Conservation (phyloP, 2,329 filamentous ascomycete species). For the Ophiocordyceps camponoti-rufipedis region DNA sequence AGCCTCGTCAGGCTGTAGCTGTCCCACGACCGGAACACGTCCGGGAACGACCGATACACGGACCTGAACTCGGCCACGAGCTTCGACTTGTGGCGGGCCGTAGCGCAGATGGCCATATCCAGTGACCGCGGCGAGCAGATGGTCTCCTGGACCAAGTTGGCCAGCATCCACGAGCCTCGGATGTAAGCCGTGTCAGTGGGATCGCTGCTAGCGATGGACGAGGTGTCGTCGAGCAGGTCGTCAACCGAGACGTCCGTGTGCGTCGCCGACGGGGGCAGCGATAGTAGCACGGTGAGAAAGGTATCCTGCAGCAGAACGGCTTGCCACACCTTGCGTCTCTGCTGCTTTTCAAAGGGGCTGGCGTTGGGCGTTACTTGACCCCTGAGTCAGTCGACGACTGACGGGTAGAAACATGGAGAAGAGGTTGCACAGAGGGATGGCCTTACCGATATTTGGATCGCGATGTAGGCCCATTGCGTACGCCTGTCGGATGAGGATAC, state of each 20-base stretch:
- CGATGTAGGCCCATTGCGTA: slow-evolving; percentile 70
- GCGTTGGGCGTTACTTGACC: slow-evolving; percentile 42
- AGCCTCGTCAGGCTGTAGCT: slow-evolving; percentile 37
- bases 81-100: slow-evolving; percentile 48
- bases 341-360: slow-evolving; percentile 55
- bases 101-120: slow-evolving; percentile 52
- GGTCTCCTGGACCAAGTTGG: slow-evolving; percentile 59
- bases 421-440: neutral
- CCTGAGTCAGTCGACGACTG: neutral
- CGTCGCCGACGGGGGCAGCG: slow-evolving; percentile 58
- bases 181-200: slow-evolving; percentile 54
- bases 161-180: slow-evolving; percentile 60
- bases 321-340: slow-evolving; percentile 66
- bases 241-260: slow-evolving; percentile 67
- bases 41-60: slow-evolving; percentile 55
- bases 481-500: slow-evolving; percentile 57
- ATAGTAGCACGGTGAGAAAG: slow-evolving; percentile 60
- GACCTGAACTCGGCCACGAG: slow-evolving; percentile 51
- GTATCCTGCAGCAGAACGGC: slow-evolving; percentile 68
- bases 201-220: slow-evolving; percentile 36
- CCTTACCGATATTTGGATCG: slow-evolving; percentile 50
- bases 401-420: neutral
- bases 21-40: slow-evolving; percentile 52
- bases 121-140: slow-evolving; percentile 60
- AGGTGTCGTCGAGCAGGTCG: slow-evolving; percentile 47